These are phyloP conservation scores for Candida taoyuanica DNA, from an alignment of 805 yeast species.

Conservation along the genomic window DNA sequence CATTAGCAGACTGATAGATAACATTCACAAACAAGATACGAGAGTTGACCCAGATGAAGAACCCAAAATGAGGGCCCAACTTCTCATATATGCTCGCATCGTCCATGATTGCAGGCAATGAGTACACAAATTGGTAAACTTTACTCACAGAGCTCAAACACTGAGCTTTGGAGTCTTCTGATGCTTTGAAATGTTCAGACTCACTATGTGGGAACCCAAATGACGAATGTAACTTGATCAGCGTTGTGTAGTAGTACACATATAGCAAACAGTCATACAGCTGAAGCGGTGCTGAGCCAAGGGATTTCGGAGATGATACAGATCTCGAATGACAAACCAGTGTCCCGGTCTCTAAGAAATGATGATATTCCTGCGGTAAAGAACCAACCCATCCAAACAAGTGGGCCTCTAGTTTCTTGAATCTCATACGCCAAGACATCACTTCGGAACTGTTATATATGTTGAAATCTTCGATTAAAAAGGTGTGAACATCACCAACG, in stretches of 20 bases:
- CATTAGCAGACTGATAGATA: conserved; percentile 12
- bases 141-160: conserved; percentile 21
- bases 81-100: conserved; percentile 18
- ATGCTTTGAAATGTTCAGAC: conserved; percentile 19
- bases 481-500: conserved; percentile 23
- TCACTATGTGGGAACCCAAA: conserved; percentile 25
- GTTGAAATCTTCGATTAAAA: conserved; percentile 20
- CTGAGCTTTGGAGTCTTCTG: conserved; percentile 20
- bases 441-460: conserved; percentile 17
- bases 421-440: conserved; percentile 18
- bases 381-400: conserved; percentile 19
- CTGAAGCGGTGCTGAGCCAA: conserved; percentile 3
- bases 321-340: neutral
- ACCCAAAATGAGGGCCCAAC: conserved; percentile 31
- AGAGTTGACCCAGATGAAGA: conserved; percentile 31
- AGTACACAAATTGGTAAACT: conserved; percentile 16
- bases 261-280: conserved; percentile 19
- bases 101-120: conserved; percentile 7
- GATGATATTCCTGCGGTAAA: conserved; percentile 13
- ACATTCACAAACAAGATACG: conserved; percentile 31
- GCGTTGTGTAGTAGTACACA: conserved; percentile 21
- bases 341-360: conserved; percentile 13
- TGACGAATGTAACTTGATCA: conserved; percentile 22
- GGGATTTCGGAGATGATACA: neutral
- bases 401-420: conserved; percentile 19